Evolutionary conservation across 768 basidiomycete genomes (phyloP), one percentile per base, ranked within the genome.

Genomic region (Mycena galericulata): DNA sequence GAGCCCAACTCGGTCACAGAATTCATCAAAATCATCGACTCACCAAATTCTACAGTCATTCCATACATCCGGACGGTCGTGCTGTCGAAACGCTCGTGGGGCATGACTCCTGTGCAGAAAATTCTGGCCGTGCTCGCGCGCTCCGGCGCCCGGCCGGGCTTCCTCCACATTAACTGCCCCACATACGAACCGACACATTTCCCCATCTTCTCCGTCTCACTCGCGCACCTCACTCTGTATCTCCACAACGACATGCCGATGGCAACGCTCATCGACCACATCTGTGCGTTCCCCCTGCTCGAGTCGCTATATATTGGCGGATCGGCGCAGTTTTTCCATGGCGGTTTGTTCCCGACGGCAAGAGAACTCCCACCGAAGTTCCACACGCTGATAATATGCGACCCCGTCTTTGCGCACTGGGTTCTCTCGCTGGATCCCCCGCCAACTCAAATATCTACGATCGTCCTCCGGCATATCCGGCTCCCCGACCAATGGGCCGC

Each of bases 221-320:
- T 69, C 24, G 46, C 24, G 2, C 49, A 60, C 41, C 43, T 69
- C 40, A 26, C 50, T 11, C 43, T 69, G 8, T 36, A 69, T 17
- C 50, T 69, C 10, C 64, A 65, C 64, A 65, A 50, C 12, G 62
- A 69, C 51, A 65, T 69, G 46, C 62, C 56, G 0, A 51, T 60
- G 29, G 41, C 54, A 1, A 50, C 30, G 29, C 62, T 69, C 22
- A 36, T 69, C 47, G 68, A 53, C n/a, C 58, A 69, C 46, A 24
- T 69, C 46, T 58, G 57, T 15, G 62, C 56, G 2, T 69, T 65
- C 61, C 57, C 62, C 1, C 12, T 34, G 9, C 50, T 69, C 14
- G 68, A 69, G n/a, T 45, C 49, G 14, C 51, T 69, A 2, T 36
- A 55, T 14, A 30, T 69, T 15, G 58, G 62, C n/a, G 68, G 68